Evolutionary conservation across 202 grass and related monocot genomes (phyloP), one percentile per base, ranked within the genome.

Genomic region (Musa balbisiana): DNA sequence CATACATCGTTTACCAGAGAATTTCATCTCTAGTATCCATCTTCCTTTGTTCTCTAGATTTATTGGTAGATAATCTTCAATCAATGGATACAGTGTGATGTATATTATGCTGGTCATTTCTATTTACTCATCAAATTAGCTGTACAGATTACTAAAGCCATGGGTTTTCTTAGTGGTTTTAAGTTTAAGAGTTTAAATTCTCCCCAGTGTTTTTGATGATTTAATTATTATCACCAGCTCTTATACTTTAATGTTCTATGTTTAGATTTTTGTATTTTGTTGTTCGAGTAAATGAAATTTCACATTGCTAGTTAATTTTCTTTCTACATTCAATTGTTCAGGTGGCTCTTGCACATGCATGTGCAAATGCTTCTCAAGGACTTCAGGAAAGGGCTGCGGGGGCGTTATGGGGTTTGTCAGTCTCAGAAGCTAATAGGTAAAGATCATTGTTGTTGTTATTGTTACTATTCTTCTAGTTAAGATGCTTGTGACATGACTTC

Each of bases 371-470:
- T 86, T 99, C 96, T 50, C 87, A 95, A 88, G 96, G 91, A 19
- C 96, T 99, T 78, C 96, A 99, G 76, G 96, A 99, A 89, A 95
- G 96, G 87, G 96, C 96, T 76, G 96, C 96, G 77, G 96, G 96
- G 8, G 96, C 96, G 68, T 87, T 99, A 59, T 99, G 96, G 96
- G 96, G 96, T 66, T 80, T 99, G 83, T 99, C 96, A 80, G 89
- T 99, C 80, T 99, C 96, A 82, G 96, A 99, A 88, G 80, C 96
- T 79, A 99, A 95, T 90, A 99, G 96, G 96, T 98, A 87, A 71
- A 26, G 19, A 11, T 70, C 76, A 6, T n/a, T 49, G 50, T 21
- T 49, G 43, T 70, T 51, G n/a, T 51, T 1, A 51, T 51, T 11
- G 8, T 11, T 70, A 60, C 17, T 19, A n/a, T 43, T 43, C 33